Conservation (phyloP, 768 basidiomycete species). For the Pleurotus platypus region DNA sequence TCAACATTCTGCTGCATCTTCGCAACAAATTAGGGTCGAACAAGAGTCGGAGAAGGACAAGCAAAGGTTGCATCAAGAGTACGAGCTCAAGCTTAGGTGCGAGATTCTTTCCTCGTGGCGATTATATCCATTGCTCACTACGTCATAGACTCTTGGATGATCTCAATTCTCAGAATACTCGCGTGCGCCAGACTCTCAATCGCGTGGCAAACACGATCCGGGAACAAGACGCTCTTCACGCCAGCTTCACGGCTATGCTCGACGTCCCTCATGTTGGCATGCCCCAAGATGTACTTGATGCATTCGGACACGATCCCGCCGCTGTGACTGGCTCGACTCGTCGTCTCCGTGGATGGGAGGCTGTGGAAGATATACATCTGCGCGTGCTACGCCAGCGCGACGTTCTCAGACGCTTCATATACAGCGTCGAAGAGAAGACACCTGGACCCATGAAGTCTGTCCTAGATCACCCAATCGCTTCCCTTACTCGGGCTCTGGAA, state of each 20-base stretch:
- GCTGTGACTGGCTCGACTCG: conserved; percentile 68
- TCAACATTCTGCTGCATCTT: conserved; percentile 22
- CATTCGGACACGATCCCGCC: conserved; percentile 74
- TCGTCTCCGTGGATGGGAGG: conserved; percentile 59
- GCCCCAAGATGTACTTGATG: conserved; percentile 67
- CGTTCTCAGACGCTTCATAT: conserved; percentile 40
- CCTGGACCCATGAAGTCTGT: conserved; percentile 24
- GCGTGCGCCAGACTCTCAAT: conserved; percentile 66
- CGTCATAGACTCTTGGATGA: conserved; percentile 57
- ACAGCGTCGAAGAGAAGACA: conserved; percentile 19
- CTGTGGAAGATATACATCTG: conserved; percentile 71
- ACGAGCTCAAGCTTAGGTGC: conserved; percentile 56
- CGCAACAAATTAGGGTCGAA: conserved; percentile 19
- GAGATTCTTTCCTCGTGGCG: conserved; percentile 12
- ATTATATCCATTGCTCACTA: background rate
- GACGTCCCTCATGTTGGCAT: conserved; percentile 45
- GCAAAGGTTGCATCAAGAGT: conserved; percentile 47
- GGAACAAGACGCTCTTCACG: conserved; percentile 63
- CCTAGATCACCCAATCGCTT: conserved; percentile 50
- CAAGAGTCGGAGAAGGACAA: conserved; percentile 40
- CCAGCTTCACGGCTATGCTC: conserved; percentile 44
- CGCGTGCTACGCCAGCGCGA: conserved; percentile 61
- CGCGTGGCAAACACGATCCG: conserved; percentile 57
- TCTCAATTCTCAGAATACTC: conserved; percentile 55
- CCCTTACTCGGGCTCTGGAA: conserved; percentile 46